Base-by-base conservation (phyloP, 306 rosid genomes). In the Vicia villosa region DNA sequence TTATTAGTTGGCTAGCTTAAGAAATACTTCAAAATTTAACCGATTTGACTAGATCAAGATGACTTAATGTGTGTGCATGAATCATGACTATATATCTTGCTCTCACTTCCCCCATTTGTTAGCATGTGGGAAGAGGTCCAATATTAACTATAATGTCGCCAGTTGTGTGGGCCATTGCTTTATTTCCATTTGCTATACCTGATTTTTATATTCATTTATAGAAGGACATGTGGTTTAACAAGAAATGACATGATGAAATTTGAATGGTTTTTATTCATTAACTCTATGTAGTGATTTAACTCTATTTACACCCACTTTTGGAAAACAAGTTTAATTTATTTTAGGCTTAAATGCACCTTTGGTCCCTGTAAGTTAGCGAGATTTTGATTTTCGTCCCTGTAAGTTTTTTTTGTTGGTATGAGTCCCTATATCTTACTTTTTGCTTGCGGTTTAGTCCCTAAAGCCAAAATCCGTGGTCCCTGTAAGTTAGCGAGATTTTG, bases 31-130 rank as follows among this genome's bases (percentile, higher is more conserved):
- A 28, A 28, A 20, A 64, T 32, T 8, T 3, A 17, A 42, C 52
- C 43, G 63, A 69, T 17, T 69, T 63, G 32, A 59, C 63, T 14
- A 14, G 2, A 26, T 40, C 38, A 34, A 34, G 16, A 17, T 21
- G 57, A 50, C 56, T 36, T 40, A 46, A 57, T 46, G 16, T 56
- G 26, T 66, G 50, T 14, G 64, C 26, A 10, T 51, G 30, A 63
- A 9, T 74, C 38, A 6, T 51, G 30, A 51, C 10, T 43, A 34
- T 8, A 30, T 21, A 10, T 52, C 14, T 15, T 22, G 50, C 28
- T 10, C 16, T 20, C 28, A 24, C 14, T 38, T 50, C 61, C n/a
- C 34, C 9, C 52, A 17, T 21, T 59, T 21, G 55, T 21, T 38
- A 28, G 30, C 62, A 20, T 21, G 63, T 14, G 50, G 6, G 1